A percentile compares a stretch with the other conserved stretches of the same genome.
phyloP scores from a whole-genome alignment of 441 rosid species.

The Pelargonium myrrhifolium region DNA sequence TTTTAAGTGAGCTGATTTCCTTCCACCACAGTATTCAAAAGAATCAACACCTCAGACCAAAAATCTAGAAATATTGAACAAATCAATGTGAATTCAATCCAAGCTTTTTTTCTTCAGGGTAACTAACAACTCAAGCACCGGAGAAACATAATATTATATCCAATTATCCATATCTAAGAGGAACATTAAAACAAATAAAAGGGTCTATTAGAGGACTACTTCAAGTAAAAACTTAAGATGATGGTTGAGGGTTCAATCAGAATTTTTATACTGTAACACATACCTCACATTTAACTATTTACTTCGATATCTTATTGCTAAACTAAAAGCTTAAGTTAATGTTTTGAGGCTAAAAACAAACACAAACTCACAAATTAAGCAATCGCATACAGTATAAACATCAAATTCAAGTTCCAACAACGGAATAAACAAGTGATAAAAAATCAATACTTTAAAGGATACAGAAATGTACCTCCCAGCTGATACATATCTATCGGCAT shows the following conservation, averaged over 20 bases:
- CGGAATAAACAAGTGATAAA: neutral
- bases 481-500: conserved; percentile 44
- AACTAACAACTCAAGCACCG: neutral
- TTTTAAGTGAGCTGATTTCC: neutral
- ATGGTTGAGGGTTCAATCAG: too few relatives aligned
- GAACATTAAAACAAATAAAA: too few relatives aligned
- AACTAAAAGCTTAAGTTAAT: too few relatives aligned
- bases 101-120: neutral
- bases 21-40: neutral
- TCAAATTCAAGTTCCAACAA: neutral
- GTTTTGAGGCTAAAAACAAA: neutral
- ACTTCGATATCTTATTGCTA: too few relatives aligned
- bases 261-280: too few relatives aligned
- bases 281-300: too few relatives aligned
- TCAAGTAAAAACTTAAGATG: too few relatives aligned
- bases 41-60: too few relatives aligned
- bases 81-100: neutral
- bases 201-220: too few relatives aligned
- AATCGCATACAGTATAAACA: neutral
- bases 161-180: too few relatives aligned
- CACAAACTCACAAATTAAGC: neutral
- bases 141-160: neutral
- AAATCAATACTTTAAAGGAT: neutral
- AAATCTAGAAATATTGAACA: neutral
- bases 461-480: conserved; percentile 36